Evolutionary conservation across 2,329 filamentous ascomycete genomes (phyloP), one percentile per base, ranked within the genome.

Genomic region (Salinomyces thailandicus): DNA sequence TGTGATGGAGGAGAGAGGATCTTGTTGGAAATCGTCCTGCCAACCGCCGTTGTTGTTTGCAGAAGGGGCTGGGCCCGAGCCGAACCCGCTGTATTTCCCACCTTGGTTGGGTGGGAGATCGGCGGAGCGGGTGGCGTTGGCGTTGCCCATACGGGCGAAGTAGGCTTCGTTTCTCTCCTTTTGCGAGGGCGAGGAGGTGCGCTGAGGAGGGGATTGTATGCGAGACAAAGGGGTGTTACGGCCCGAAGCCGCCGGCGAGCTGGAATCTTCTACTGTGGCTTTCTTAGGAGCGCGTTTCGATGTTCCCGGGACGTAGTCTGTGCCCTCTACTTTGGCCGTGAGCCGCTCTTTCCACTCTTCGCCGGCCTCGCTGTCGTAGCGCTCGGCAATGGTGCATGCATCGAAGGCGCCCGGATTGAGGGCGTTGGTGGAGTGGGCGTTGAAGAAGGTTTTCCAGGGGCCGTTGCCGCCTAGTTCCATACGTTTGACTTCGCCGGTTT

Each of bases 331-430:
- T 66, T 91, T 89, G 52, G 83, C 84, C 20, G 77, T 79, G 46
- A 96, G 62, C 43, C 86, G 73, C 60, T 94, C 87, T 62, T 95
- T 95, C 77, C 81, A 96, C 65, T 95, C 89, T 62, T 95, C 89
- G 37, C 87, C 89, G 0, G 81, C 83, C 46, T 91, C 85, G 37
- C 84, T 83, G 43, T 86, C 80, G 58, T 96, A 96, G 38, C 89
- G 71, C 61, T 95, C 86, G 42, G 85, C 80, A 47, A 95, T 93
- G 5, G 85, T 91, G 11, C 81, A 84, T 50, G 86, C 82, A 50
- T 93, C 86, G 72, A 89, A 93, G 33, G 73, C 66, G 27, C 61
- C 58, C 2, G 55, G 58, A 18, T 63, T 61, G 35, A 67, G 51
- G 27, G 58, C 61, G 43, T 69, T 71, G 40, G 58, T 61, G 12